These are phyloP conservation scores for Aureobasidium sp. DNA, from an alignment of 2,329 filamentous ascomycete species.

Conservation along the genomic window DNA sequence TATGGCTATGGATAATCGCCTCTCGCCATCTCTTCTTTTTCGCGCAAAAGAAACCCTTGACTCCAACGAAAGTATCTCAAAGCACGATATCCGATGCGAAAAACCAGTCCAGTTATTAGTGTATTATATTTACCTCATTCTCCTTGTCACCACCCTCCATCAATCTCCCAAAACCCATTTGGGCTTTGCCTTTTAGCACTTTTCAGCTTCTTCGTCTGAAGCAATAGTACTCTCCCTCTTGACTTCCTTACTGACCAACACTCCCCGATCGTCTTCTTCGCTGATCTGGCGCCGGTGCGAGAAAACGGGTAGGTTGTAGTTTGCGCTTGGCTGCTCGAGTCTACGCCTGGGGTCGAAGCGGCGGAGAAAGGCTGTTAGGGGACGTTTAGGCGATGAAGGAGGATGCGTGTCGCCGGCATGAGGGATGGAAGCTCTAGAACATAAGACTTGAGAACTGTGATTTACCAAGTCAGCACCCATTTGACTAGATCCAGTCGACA, in stretches of 20 bases:
- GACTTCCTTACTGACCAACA: slow-evolving; percentile 1
- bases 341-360: neutral
- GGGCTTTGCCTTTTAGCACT: neutral
- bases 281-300: neutral
- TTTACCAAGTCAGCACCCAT: neutral
- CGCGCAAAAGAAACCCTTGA: too few relatives aligned
- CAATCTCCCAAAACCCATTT: neutral
- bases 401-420: neutral
- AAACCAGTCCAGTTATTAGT: neutral
- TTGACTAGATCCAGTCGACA: too few relatives aligned
- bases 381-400: neutral
- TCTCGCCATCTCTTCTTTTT: too few relatives aligned
- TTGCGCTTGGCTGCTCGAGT: neutral
- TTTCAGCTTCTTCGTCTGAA: neutral
- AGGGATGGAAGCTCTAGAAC: neutral
- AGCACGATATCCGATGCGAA: too few relatives aligned
- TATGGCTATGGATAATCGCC: too few relatives aligned
- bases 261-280: neutral
- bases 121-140: neutral
- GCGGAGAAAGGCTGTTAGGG: neutral
- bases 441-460: neutral
- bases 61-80: too few relatives aligned
- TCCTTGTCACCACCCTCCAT: neutral
- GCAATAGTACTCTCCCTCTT: neutral
- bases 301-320: neutral